phyloP scores from a whole-genome alignment of 164 flowering plant genomes.

The Houttuynia cordata region DNA sequence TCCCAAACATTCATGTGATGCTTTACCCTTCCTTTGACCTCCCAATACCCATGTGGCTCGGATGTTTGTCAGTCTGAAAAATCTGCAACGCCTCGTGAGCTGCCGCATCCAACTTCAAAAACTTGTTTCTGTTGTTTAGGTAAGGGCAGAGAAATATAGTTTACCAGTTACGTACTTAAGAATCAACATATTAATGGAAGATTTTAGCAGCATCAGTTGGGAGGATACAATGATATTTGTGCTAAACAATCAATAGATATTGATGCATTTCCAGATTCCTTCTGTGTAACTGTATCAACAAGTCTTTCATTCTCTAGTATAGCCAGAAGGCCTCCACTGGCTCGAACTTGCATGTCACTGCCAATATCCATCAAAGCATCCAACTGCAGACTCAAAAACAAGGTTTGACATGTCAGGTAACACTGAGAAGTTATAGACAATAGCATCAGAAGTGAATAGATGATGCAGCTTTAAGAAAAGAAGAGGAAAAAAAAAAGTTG shows the following conservation, averaged over 20 bases:
- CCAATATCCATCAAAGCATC: constrained; percentile 87
- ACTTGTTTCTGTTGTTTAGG: constrained; percentile 54
- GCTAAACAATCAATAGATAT: constrained; percentile 63
- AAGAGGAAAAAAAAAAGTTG: too few relatives aligned
- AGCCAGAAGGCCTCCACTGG: constrained; percentile 94
- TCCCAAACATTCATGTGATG: neutral
- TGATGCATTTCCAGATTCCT: constrained; percentile 61
- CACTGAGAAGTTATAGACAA: neutral
- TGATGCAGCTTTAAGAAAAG: too few relatives aligned
- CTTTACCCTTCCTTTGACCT: constrained; percentile 97
- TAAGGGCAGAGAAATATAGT: constrained; percentile 13
- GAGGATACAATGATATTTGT: constrained; percentile 83
- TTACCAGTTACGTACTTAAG: too few relatives aligned
- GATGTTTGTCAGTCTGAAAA: constrained; percentile 93
- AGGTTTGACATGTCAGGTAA: neutral
- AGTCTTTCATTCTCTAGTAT: constrained; percentile 86
- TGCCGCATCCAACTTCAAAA: constrained; percentile 87
- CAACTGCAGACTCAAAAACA: constrained; percentile 30
- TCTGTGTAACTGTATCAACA: constrained; percentile 77
- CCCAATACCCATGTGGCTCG: constrained; percentile 99
- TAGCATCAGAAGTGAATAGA: neutral
- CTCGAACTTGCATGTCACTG: constrained; percentile 95
- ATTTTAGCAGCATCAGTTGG: neutral
- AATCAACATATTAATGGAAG: too few relatives aligned
- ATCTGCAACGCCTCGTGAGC: constrained; percentile 90